These are phyloP conservation scores for Clarireedia monteithiana DNA, from an alignment of 2,329 filamentous ascomycete genomes.

Conservation along the genomic window DNA sequence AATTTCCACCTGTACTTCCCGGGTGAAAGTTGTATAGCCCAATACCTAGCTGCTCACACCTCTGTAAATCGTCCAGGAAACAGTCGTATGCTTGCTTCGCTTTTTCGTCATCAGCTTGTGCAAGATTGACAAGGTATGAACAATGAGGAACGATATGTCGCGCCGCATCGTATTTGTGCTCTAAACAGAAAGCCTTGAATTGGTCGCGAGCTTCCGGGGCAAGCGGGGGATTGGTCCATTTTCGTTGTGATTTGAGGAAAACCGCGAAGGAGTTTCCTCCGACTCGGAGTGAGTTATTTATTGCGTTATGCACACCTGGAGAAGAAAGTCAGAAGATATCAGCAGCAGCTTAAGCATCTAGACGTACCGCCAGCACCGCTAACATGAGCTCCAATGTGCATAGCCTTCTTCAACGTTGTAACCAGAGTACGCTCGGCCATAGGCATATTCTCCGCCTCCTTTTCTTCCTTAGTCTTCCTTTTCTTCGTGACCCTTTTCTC, in stretches of 20 bases:
- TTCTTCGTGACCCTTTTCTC: slow-evolving; percentile 31
- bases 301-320: slow-evolving; percentile 78
- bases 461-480: slow-evolving; percentile 49
- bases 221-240: slow-evolving; percentile 82
- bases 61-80: slow-evolving; percentile 80
- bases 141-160: slow-evolving; percentile 83
- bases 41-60: slow-evolving; percentile 83
- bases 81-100: slow-evolving; percentile 76
- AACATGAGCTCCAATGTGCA: slow-evolving; percentile 90
- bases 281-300: slow-evolving; percentile 70
- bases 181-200: slow-evolving; percentile 61
- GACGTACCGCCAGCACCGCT: slow-evolving; percentile 72
- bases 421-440: slow-evolving; percentile 61
- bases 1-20: slow-evolving; percentile 66
- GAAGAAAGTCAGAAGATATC: slow-evolving; percentile 6
- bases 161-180: slow-evolving; percentile 63
- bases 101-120: slow-evolving; percentile 71
- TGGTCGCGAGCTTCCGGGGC: slow-evolving; percentile 56
- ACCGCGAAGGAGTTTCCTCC: slow-evolving; percentile 90
- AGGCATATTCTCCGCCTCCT: slow-evolving; percentile 49
- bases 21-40: slow-evolving; percentile 97
- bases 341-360: slow-evolving; percentile 1
- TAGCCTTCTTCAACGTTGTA: slow-evolving; percentile 53
- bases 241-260: slow-evolving; percentile 93
- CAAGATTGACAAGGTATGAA: slow-evolving; percentile 93